These are phyloP conservation scores for Trichoderma sp. DNA, from an alignment of 2,329 filamentous ascomycete species.

Conservation along the genomic window DNA sequence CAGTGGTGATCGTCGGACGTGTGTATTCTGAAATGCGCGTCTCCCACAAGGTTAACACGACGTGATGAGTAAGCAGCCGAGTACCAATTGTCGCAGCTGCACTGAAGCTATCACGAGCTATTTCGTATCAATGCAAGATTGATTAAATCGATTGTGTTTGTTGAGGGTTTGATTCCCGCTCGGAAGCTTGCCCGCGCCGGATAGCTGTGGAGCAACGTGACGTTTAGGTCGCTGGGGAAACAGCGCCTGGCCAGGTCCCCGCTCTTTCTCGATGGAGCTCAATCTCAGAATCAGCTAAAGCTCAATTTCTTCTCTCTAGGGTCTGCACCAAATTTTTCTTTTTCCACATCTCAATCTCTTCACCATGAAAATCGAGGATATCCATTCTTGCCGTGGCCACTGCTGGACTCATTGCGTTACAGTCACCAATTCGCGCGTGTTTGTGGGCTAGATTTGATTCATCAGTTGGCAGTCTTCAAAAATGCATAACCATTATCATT, in stretches of 20 bases:
- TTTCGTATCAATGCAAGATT: neutral
- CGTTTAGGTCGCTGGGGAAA: conserved; percentile 36
- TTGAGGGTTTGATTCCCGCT: neutral
- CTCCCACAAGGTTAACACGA: neutral
- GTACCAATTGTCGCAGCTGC: neutral
- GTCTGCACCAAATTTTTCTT: conserved; percentile 22
- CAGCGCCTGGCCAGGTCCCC: conserved; percentile 20
- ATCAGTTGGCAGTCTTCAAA: neutral
- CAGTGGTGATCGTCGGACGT: neutral
- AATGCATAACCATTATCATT: conserved; percentile 8
- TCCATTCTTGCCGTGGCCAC: neutral
- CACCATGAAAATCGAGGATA: neutral
- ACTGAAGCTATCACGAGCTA: neutral
- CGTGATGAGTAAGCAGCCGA: neutral
- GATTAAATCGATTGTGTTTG: conserved; percentile 2
- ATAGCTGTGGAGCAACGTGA: conserved; percentile 26
- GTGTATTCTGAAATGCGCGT: neutral
- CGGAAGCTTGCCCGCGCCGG: conserved; percentile 13
- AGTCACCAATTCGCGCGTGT: neutral
- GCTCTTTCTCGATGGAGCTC: conserved; percentile 13
- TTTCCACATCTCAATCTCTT: neutral
- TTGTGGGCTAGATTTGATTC: conserved; percentile 2
- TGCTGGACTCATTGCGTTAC: neutral
- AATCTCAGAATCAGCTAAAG: neutral
- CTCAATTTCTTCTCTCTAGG: conserved; percentile 18